Percentiles rank a stretch among this genome's conserved stretches.
phyloP scores from a whole-genome alignment of 2,329 filamentous ascomycete genomes.

The Neoascochyta sp. region DNA sequence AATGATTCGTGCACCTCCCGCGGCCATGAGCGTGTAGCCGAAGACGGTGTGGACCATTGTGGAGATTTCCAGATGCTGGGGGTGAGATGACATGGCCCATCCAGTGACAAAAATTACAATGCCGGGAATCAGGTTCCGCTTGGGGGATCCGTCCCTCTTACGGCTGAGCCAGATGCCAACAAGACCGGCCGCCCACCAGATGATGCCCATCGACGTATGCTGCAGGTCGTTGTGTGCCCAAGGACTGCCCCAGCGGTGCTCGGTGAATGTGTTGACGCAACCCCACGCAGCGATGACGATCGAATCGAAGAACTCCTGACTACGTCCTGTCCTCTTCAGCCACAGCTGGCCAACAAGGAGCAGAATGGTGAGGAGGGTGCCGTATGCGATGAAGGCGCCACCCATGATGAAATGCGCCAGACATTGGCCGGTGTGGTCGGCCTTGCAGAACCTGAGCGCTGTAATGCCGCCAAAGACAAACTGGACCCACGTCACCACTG shows the following conservation, averaged over 20 bases:
- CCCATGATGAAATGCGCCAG: constrained; percentile 99
- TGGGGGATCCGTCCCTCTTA: constrained; percentile 76
- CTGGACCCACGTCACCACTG: constrained; percentile 82
- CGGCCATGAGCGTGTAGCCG: constrained; percentile 92
- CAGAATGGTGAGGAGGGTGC: constrained; percentile 78
- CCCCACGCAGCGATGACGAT: constrained; percentile 90
- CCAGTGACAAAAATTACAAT: constrained; percentile 90
- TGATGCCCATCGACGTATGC: constrained; percentile 98
- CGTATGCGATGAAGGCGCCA: constrained; percentile 91
- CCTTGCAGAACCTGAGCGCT: constrained; percentile 85
- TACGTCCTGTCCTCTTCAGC: constrained; percentile 76
- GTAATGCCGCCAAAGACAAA: constrained; percentile 97
- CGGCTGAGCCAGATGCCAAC: constrained; percentile 88
- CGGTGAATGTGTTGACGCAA: constrained; percentile 96
- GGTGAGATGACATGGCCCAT: constrained; percentile 91
- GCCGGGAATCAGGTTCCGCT: constrained; percentile 87
- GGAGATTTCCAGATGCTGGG: constrained; percentile 78
- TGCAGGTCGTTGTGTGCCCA: constrained; percentile 96
- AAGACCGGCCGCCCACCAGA: constrained; percentile 95
- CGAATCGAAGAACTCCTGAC: constrained; percentile 96
- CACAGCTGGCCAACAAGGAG: constrained; percentile 85
- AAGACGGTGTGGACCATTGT: constrained; percentile 86
- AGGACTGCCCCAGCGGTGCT: constrained; percentile 84
- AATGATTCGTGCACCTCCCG: constrained; percentile 77
- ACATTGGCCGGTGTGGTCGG: constrained; percentile 88